Percentiles rank a stretch among this genome's conserved stretches.
Conservation (phyloP, 495 filamentous ascomycete genomes). For the Annulohypoxylon bovei region DNA sequence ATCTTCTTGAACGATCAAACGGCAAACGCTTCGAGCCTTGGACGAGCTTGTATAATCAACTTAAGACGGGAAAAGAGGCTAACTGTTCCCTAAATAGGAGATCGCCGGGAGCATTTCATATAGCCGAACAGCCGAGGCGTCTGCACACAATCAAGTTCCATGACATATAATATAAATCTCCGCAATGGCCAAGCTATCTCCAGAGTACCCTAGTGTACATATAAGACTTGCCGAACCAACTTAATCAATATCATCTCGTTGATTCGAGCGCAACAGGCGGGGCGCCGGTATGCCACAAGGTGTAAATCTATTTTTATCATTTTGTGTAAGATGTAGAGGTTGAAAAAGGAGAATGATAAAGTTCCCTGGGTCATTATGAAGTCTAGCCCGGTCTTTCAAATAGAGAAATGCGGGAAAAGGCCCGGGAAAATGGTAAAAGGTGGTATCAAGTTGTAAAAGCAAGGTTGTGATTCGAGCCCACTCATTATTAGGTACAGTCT, state of each 20-base stretch:
- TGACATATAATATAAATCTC: background rate
- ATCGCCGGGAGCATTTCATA: conserved; percentile 3
- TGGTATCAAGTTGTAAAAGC: too few species aligned
- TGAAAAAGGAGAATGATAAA: background rate
- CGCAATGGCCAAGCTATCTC: conserved; percentile 1
- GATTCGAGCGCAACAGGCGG: conserved; percentile 15
- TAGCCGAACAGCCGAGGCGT: background rate
- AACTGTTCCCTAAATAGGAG: background rate
- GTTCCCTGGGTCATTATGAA: background rate
- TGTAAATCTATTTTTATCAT: background rate
- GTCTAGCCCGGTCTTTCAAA: too few species aligned
- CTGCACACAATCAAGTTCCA: background rate
- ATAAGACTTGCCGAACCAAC: background rate
- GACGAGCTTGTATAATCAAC: background rate
- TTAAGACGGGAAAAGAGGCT: background rate
- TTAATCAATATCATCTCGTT: conserved; percentile 16
- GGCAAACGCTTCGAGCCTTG: background rate
- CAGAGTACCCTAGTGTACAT: background rate
- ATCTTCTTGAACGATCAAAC: background rate
- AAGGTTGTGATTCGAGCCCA: too few species aligned
- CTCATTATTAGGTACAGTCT: too few species aligned
- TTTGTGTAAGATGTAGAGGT: background rate
- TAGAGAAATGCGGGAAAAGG: too few species aligned
- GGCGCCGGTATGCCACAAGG: conserved; percentile 1
- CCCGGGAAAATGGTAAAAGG: too few species aligned